A percentile compares a stretch with the other conserved stretches of the same genome.
Conservation (phyloP, 1,139 yeast species). For the Debaryomyces coudertii region DNA sequence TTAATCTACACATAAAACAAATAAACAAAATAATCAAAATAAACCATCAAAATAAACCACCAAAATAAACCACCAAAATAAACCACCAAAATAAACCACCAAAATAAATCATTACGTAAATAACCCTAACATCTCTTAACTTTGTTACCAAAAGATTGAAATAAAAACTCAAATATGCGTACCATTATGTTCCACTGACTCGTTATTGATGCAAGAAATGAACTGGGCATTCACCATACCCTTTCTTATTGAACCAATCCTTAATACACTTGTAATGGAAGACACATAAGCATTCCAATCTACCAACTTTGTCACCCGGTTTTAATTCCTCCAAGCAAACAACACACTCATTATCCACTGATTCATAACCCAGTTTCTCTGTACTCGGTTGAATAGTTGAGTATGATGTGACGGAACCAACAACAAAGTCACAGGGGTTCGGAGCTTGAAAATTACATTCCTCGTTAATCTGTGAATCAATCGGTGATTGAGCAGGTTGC, state of each 20-base stretch:
- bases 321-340: slow-evolving; percentile 87
- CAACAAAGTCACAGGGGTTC: slow-evolving; percentile 13
- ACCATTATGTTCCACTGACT: neutral
- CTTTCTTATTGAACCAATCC: slow-evolving; percentile 86
- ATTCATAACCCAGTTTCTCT: slow-evolving; percentile 28
- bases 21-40: neutral
- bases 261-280: slow-evolving; percentile 90
- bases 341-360: slow-evolving; percentile 73
- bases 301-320: slow-evolving; percentile 87
- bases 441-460: neutral
- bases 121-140: neutral
- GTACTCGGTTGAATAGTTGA: slow-evolving; percentile 25
- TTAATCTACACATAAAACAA: neutral
- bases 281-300: slow-evolving; percentile 92
- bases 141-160: neutral
- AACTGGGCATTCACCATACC: slow-evolving; percentile 85
- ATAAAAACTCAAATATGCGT: slow-evolving; percentile 1
- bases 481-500: slow-evolving; percentile 3
- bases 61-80: neutral
- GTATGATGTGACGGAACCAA: slow-evolving; percentile 30
- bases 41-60: neutral
- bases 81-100: neutral
- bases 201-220: slow-evolving; percentile 50
- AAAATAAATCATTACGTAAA: neutral
- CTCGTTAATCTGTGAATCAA: neutral